Evolutionary conservation across 1,284 basidiomycete genomes (phyloP).

Genomic region (Mycosarcoma mackinlayi): DNA sequence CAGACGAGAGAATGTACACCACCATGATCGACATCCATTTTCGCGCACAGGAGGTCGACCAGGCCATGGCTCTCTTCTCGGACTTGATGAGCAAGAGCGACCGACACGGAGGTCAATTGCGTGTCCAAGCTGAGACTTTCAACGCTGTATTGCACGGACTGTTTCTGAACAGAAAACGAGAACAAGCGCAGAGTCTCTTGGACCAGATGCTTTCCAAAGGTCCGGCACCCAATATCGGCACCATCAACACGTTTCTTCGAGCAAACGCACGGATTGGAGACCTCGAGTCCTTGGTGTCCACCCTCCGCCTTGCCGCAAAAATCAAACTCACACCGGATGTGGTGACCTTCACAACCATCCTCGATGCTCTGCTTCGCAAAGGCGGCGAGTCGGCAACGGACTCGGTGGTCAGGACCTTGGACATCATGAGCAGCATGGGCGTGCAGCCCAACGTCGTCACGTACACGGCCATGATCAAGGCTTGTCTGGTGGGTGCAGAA

Average conservation of each 20-base stretch:
- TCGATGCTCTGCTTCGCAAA: conserved; percentile 56
- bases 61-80: conserved; percentile 47
- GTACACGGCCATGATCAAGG: conserved; percentile 63
- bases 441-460: conserved; percentile 56
- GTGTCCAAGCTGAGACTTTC: conserved; percentile 49
- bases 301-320: conserved; percentile 40
- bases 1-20: conserved; percentile 55
- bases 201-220: conserved; percentile 46
- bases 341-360: conserved; percentile 59
- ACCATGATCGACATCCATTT: conserved; percentile 60
- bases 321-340: conserved; percentile 54
- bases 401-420: conserved; percentile 42
- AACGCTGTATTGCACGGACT: conserved; percentile 59
- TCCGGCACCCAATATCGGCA: conserved; percentile 55
- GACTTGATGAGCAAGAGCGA: conserved; percentile 29
- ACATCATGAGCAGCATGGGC: conserved; percentile 52
- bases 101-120: conserved; percentile 14
- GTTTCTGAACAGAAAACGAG: conserved; percentile 15
- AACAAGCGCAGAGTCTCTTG: conserved; percentile 39
- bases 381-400: conserved; percentile 38
- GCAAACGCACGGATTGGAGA: conserved; percentile 45
- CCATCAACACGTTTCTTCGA: conserved; percentile 59
- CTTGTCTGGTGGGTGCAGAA: conserved; percentile 44
- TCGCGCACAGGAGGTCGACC: conserved; percentile 15
- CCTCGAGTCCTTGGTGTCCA: conserved; percentile 31